Conservation (phyloP, 2,329 filamentous ascomycete species). For the Plectosphaerella cucumerina region DNA sequence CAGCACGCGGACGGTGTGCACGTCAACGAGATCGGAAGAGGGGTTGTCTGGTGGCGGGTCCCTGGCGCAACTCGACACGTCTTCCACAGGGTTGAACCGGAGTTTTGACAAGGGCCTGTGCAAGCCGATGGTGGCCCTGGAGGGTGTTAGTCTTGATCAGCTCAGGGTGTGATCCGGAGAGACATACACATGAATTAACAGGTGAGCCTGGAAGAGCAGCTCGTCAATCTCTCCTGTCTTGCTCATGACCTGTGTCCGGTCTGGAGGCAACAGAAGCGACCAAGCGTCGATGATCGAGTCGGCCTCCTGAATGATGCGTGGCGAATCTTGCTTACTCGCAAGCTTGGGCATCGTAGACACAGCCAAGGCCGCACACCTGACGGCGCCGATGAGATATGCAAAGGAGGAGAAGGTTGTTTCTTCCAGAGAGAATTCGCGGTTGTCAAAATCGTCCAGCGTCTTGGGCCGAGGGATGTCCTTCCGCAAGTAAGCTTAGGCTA, state of each 20-base stretch:
- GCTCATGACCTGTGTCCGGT: slow-evolving; percentile 25
- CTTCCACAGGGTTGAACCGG: slow-evolving; percentile 30
- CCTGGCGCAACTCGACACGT: slow-evolving; percentile 30
- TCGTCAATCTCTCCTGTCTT: slow-evolving; percentile 21
- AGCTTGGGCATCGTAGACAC: not conserved
- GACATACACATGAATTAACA: slow-evolving; percentile 19
- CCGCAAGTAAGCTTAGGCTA: not conserved
- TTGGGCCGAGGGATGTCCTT: slow-evolving; percentile 33
- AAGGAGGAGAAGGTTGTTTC: slow-evolving; percentile 58
- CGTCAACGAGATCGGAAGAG: slow-evolving; percentile 20
- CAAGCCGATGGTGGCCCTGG: slow-evolving; percentile 22
- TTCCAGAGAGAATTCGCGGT: slow-evolving; percentile 54
- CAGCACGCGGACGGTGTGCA: slow-evolving; percentile 34
- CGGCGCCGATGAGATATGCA: slow-evolving; percentile 62
- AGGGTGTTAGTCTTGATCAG: slow-evolving; percentile 13
- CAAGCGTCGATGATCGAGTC: slow-evolving; percentile 33
- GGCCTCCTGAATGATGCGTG: slow-evolving; percentile 20
- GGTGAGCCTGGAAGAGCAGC: slow-evolving; percentile 23
- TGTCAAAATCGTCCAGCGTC: slow-evolving; percentile 58
- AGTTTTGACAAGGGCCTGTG: slow-evolving; percentile 35
- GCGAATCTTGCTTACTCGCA: not conserved
- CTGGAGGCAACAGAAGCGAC: slow-evolving; percentile 29
- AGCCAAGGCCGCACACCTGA: slow-evolving; percentile 28
- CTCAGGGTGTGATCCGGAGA: too few species aligned
- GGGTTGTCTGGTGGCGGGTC: slow-evolving; percentile 12